phyloP scores from a whole-genome alignment of 495 filamentous ascomycete species.

The Echria macrotheca region DNA sequence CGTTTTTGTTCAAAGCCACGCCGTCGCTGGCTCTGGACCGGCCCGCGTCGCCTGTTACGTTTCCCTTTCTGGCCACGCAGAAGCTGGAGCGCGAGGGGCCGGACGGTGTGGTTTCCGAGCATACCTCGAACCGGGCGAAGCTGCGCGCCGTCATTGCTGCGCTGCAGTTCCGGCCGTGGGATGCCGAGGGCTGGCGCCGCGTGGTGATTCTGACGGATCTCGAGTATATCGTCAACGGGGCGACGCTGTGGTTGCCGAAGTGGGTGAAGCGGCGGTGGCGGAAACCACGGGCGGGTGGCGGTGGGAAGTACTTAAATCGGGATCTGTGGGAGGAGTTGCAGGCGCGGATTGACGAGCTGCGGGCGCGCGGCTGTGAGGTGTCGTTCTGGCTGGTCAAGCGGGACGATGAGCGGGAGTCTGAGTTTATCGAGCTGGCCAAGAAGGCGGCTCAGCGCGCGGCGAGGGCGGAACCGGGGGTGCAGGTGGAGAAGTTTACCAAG shows the following conservation, averaged over 20 bases:
- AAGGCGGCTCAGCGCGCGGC: conserved; percentile 22
- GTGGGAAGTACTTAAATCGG: conserved; percentile 26
- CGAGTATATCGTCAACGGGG: conserved; percentile 39
- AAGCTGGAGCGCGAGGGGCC: conserved; percentile 27
- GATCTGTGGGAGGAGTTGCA: conserved; percentile 42
- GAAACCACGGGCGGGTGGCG: conserved; percentile 6
- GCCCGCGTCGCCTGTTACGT: neutral
- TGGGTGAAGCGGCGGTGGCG: conserved; percentile 41
- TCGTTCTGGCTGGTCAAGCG: conserved; percentile 27
- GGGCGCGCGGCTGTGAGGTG: conserved; percentile 22
- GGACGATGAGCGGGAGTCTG: conserved; percentile 6
- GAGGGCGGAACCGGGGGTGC: conserved; percentile 1
- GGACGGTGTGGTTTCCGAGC: conserved; percentile 14
- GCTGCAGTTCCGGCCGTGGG: conserved; percentile 35
- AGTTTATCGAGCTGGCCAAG: conserved; percentile 22
- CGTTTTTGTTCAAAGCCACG: conserved; percentile 30
- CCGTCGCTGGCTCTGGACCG: neutral
- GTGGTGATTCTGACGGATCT: conserved; percentile 46
- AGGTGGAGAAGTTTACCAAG: conserved; percentile 20
- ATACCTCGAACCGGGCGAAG: conserved; percentile 41
- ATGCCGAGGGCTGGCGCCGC: conserved; percentile 33
- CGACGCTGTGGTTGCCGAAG: conserved; percentile 35
- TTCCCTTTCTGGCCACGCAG: conserved; percentile 14
- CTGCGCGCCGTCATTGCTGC: conserved; percentile 41
- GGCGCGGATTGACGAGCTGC: conserved; percentile 22